Conservation (phyloP, 2,329 filamentous ascomycete genomes). For the Phyllosticta paracitricarpa region DNA sequence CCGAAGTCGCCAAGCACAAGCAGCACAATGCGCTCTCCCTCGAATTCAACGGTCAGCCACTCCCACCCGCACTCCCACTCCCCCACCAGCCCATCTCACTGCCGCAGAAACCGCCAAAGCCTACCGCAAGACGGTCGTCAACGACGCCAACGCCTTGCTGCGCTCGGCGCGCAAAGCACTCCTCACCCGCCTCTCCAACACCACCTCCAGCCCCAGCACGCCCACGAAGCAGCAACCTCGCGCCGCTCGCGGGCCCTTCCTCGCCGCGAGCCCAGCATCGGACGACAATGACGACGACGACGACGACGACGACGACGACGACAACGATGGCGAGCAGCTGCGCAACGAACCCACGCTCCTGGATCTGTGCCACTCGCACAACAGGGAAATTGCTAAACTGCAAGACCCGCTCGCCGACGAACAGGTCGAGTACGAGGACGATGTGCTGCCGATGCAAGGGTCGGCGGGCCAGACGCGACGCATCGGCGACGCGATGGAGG, state of each 20-base stretch:
- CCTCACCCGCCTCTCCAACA: constrained; percentile 5
- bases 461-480: not conserved
- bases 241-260: constrained; percentile 15
- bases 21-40: constrained; percentile 18
- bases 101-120: constrained; percentile 18
- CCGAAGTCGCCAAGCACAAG: constrained; percentile 9
- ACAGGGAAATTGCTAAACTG: too few relatives aligned
- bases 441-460: too few relatives aligned
- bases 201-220: constrained; percentile 3
- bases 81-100: not conserved
- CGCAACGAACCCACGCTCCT: too few relatives aligned
- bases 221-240: constrained; percentile 11
- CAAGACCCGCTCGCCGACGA: not conserved
- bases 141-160: constrained; percentile 15
- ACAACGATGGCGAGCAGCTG: constrained; percentile 8
- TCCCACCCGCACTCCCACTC: not conserved
- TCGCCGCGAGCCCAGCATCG: constrained; percentile 15
- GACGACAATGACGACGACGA: constrained; percentile 16
- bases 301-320: constrained; percentile 9
- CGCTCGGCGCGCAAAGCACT: constrained; percentile 14
- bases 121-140: constrained; percentile 20
- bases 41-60: constrained; percentile 19
- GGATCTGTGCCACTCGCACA: too few relatives aligned
- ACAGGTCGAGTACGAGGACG: too few relatives aligned
- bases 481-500: constrained; percentile 16